These are phyloP conservation scores for Kwoniella bestiolae DNA, from an alignment of 768 basidiomycete genomes.

Conservation along the genomic window DNA sequence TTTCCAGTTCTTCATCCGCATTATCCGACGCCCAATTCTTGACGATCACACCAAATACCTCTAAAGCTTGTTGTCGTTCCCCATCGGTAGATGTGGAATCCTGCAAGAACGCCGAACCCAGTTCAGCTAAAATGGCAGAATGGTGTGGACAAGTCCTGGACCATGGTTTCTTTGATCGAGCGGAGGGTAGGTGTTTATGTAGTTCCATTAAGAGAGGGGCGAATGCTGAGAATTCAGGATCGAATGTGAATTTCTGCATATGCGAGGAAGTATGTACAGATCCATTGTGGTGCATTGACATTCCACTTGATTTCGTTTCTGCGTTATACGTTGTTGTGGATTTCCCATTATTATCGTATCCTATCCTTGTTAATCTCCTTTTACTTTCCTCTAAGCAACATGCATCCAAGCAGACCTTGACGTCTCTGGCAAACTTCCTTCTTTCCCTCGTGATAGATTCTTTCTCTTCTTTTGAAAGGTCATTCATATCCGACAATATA, in stretches of 20 bases:
- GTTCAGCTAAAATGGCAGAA: constrained; percentile 42
- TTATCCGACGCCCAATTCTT: constrained; percentile 43
- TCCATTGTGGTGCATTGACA: constrained; percentile 13
- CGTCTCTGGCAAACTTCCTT: constrained; percentile 45
- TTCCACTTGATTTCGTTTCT: constrained; percentile 21
- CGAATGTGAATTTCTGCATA: constrained; percentile 21
- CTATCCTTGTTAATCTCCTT: constrained; percentile 30
- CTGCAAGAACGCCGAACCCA: constrained; percentile 36
- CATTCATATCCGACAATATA: constrained; percentile 24
- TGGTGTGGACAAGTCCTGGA: constrained; percentile 50
- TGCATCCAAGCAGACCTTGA: constrained; percentile 45
- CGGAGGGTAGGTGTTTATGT: constrained; percentile 46
- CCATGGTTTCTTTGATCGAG: constrained; percentile 46
- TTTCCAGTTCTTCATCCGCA: constrained; percentile 43
- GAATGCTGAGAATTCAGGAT: constrained; percentile 43
- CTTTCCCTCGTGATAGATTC: constrained; percentile 49
- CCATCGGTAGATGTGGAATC: constrained; percentile 31
- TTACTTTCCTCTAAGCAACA: constrained; percentile 42
- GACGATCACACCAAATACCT: constrained; percentile 47
- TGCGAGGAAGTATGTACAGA: constrained; percentile 23
- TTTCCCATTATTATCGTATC: constrained; percentile 1
- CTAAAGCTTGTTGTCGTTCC: constrained; percentile 45
- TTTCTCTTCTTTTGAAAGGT: constrained; percentile 36
- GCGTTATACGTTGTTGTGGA: not conserved
- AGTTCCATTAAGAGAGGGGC: constrained; percentile 47